Conservation (phyloP, 768 basidiomycete species). For the Russula earlei region DNA sequence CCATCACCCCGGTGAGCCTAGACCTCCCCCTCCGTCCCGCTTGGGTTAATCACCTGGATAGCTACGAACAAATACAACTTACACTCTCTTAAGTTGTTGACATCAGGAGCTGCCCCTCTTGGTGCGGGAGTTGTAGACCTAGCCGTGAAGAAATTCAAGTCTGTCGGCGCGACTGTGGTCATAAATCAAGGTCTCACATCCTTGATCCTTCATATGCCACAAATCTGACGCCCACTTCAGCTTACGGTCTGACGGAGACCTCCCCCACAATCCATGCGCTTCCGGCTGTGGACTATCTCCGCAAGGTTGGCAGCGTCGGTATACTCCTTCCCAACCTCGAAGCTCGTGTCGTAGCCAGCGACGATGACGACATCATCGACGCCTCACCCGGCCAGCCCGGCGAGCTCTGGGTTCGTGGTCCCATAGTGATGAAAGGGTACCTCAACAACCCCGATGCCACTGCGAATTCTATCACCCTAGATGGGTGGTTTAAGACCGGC, state of each 20-base stretch:
- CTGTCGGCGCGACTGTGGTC: slow-evolving; percentile 32
- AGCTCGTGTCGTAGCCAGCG: slow-evolving; percentile 58
- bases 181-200: slow-evolving; percentile 42
- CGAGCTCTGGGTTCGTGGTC: slow-evolving; percentile 77
- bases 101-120: slow-evolving; percentile 77
- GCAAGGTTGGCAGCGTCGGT: slow-evolving; percentile 61
- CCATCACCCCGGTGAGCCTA: slow-evolving; percentile 50
- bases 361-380: slow-evolving; percentile 43
- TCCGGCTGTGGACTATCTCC: slow-evolving; percentile 31
- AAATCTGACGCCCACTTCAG: slow-evolving; percentile 26
- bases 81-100: slow-evolving; percentile 43
- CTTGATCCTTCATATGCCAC: background rate
- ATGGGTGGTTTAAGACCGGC: slow-evolving; percentile 85
- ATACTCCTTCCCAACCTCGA: slow-evolving; percentile 65
- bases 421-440: slow-evolving; percentile 81
- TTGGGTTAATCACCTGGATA: slow-evolving; percentile 21
- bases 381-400: slow-evolving; percentile 50
- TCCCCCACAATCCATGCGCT: slow-evolving; percentile 61
- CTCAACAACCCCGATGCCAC: slow-evolving; percentile 66
- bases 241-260: slow-evolving; percentile 77
- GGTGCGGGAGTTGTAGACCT: slow-evolving; percentile 50
- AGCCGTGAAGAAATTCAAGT: slow-evolving; percentile 32
- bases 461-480: slow-evolving; percentile 51
- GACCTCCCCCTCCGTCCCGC: background rate
- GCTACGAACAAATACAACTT: slow-evolving; percentile 62